Evolutionary conservation across 2,329 filamentous ascomycete genomes (phyloP), one percentile per base, ranked within the genome.

Genomic region (Fusarium coffeatum): DNA sequence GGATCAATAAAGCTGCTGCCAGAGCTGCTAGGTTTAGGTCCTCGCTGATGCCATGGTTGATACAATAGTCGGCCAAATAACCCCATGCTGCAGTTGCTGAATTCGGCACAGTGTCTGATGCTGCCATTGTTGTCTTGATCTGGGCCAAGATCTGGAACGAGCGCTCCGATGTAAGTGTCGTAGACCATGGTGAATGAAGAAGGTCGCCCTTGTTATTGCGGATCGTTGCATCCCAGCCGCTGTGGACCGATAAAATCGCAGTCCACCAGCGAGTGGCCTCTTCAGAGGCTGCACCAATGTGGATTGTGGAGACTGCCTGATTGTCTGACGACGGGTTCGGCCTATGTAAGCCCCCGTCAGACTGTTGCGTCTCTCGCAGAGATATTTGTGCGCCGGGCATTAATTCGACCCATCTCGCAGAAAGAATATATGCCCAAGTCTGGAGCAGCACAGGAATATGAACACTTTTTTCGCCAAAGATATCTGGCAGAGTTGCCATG

Each of bases 141-240:
- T 34, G 1, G 0, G 30, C 1, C 4, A 16, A 3, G 15, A 34
- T 3, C 15, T 16, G 8, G 1, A 18, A 3, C 0, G 32, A 0
- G 2, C 32, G 16, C 8, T 34, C 32, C 5, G 32, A 34, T 10
- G 15, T 18, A 6, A 34, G 32, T 6, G 15, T 18, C 0, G 15
- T 18, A 34, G 32, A 34, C 32, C 32, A 34, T 10, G 32, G 32
- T 34, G 32, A 34, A 34, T 34, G 5, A 10, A 34, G 16, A 18
- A 18, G 2, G 2, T 34, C 15, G 1, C 32, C 30, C 15, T 34
- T 34, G 0, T 9, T 7, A 5, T 5, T 6, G 16, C 2, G 32
- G 1, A 34, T 34, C 32, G 16, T 10, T 34, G 8, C 32, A 34
- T 34, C 32, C 30, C 32, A 34, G 1, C 32, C 32, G 16, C 16